Evolutionary conservation across 768 basidiomycete genomes (phyloP).

Genomic region (Agaricus subrufescens): DNA sequence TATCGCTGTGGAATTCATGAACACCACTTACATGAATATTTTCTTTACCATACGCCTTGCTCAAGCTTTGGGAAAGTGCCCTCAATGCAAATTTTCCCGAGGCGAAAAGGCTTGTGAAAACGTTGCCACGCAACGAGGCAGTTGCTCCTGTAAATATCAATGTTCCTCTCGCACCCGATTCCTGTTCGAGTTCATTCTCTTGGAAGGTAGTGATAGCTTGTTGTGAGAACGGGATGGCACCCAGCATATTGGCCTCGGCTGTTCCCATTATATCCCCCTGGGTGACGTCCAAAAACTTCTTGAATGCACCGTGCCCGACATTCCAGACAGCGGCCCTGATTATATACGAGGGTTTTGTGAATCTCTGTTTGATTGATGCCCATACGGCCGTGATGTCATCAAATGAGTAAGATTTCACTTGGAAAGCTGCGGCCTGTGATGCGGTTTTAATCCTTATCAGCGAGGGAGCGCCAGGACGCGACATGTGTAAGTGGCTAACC

Average conservation of each 20-base stretch:
- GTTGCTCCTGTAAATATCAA: slow-evolving; percentile 74
- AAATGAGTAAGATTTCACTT: slow-evolving; percentile 45
- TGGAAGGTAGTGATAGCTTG: slow-evolving; percentile 58
- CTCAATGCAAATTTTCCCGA: slow-evolving; percentile 60
- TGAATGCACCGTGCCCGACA: slow-evolving; percentile 51
- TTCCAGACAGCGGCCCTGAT: slow-evolving; percentile 67
- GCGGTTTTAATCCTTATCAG: background rate
- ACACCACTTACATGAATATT: slow-evolving; percentile 68
- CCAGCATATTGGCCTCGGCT: slow-evolving; percentile 50
- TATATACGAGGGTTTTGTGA: slow-evolving; percentile 41
- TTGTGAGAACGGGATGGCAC: slow-evolving; percentile 59
- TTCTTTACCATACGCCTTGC: slow-evolving; percentile 69
- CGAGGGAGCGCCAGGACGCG: background rate
- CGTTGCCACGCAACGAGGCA: slow-evolving; percentile 58
- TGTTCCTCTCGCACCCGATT: slow-evolving; percentile 51
- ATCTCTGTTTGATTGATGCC: slow-evolving; percentile 38
- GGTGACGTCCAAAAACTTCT: slow-evolving; percentile 61
- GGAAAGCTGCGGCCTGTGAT: slow-evolving; percentile 50
- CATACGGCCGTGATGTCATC: slow-evolving; percentile 48
- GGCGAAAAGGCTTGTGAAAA: slow-evolving; percentile 54
- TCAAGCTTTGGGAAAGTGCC: slow-evolving; percentile 63
- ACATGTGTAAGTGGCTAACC: slow-evolving; percentile 24
- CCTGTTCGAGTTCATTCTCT: slow-evolving; percentile 42
- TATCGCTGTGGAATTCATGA: slow-evolving; percentile 27
- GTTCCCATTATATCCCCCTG: slow-evolving; percentile 49